Evolutionary conservation across 2,329 filamentous ascomycete species (phyloP), one percentile per base, ranked within the genome.

Genomic region (Venturiaceae sp.): DNA sequence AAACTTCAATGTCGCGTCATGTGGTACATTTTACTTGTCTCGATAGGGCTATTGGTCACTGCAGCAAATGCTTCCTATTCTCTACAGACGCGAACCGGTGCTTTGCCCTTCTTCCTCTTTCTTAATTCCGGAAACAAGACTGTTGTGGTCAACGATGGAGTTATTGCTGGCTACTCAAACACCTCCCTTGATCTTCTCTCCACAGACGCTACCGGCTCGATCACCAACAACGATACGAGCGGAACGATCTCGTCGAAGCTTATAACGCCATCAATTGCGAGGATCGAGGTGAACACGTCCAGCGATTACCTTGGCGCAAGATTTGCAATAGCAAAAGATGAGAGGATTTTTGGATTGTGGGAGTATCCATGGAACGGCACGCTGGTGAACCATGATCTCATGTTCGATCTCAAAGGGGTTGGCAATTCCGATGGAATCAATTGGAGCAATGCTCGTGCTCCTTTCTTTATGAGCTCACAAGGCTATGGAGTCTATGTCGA

Each of bases 401-500:
- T 65, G 3, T 67, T 65, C 53, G 65, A 66, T 26, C 60, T 68
- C 14, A 66, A 66, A 60, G 66, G 66, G 6, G 58, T 69, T 1
- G 69, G 66, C 4, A 67, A 67, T 50, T 61, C 63, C 33, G 65
- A 65, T 1, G 68, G 69, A 0, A 64, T 71, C 55, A 70, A 71
- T 58, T 71, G 69, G 68, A 61, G 58, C 39, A 72, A 71, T 60
- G 68, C 68, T 26, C 65, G 69, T 6, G 69, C 69, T 2, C 70
- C 69, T 0, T 72, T 71, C 59, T 72, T 70, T 61, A 60, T 72
- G 30, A 65, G 64, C 8, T 66, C 62, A 28, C 63, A 64, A 21
- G 68, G 69, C 4, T 68, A 70, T 59, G 69, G 68, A 8, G 66
- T 72, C 11, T 72, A 72, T 56, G 60, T 65, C 2, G 69, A 71